Evolutionary conservation across 2,329 filamentous ascomycete genomes (phyloP).

Genomic region (Metarhizium album): DNA sequence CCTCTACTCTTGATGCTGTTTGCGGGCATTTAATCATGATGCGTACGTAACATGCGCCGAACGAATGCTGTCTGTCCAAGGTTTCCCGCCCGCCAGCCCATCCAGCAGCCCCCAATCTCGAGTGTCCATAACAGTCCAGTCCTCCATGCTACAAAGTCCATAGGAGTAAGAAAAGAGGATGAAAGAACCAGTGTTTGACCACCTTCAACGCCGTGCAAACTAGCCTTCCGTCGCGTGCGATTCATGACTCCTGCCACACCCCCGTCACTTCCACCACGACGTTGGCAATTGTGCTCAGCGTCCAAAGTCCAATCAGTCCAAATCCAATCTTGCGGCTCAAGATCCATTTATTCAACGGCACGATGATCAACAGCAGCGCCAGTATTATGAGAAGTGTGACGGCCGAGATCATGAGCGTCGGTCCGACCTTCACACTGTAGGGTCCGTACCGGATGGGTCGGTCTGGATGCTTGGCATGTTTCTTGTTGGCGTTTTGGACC

Average conservation of each 20-base stretch:
- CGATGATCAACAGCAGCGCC: conserved; percentile 63
- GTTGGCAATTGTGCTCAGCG: conserved; percentile 68
- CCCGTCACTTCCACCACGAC: conserved; percentile 67
- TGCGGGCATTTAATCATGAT: no score
- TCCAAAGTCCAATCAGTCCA: conserved; percentile 71
- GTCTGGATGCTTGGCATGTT: conserved; percentile 56
- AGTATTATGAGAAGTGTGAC: conserved; percentile 76
- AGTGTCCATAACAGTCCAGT: no score
- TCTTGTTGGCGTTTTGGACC: conserved; percentile 54
- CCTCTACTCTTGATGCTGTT: no score
- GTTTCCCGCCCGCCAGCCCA: not conserved
- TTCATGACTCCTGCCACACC: conserved; percentile 25
- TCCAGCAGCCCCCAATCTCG: not conserved
- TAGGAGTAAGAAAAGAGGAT: not conserved
- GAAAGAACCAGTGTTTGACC: not conserved
- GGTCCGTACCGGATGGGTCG: conserved; percentile 56
- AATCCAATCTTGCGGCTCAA: conserved; percentile 76
- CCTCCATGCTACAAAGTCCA: no score
- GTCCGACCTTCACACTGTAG: conserved; percentile 75
- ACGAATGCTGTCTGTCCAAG: not conserved
- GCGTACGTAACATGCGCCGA: not conserved
- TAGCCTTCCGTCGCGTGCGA: not conserved
- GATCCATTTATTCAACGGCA: conserved; percentile 78
- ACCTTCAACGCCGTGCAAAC: not conserved
- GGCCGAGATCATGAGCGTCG: conserved; percentile 75